Evolutionary conservation across 2,329 filamentous ascomycete species (phyloP), one percentile per base, ranked within the genome.

Genomic region (Fusarium dimerum): DNA sequence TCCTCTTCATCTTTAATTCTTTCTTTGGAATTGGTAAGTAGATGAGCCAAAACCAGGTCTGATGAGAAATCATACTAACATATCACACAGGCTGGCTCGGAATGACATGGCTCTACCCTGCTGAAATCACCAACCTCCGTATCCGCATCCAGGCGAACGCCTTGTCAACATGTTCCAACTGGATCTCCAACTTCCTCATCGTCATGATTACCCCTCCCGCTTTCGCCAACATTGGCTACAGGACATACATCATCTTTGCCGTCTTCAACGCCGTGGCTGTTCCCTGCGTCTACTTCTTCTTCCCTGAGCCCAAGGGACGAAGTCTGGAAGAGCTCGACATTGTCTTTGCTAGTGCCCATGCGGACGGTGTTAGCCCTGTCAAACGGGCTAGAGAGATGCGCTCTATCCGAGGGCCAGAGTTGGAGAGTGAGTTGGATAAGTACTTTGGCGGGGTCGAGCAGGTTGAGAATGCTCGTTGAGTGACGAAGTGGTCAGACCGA

Each of bases 131-230:
- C 66, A 83, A 78, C 0, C 79, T 80, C 30, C 74, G 81, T 32
- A 83, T 83, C 62, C 74, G 82, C 29, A 80, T 79, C 3, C 76
- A 77, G 54, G 78, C 76, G 48, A 83, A 84, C 72, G 81, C 79
- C 2, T 69, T 84, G 6, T 78, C 80, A 1, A 85, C 82, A 0
- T 76, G 79, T 3, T 77, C 76, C 48, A 85, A 85, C 70, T 85
- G 83, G 83, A 71, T 76, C 26, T 88, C 83, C 81, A 88, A 89
- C 70, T 90, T 89, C 73, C 75, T 89, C 60, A 81, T 84, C 57
- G 81, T 84, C 0, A 90, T 91, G 76, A 89, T 90, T 73, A 90
- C 88, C 0, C 86, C 88, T 1, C 89, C 89, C 67, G 90, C 90
- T 38, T 74, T 87, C 11, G 70, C 79, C 47, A 76, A 79, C 32